Evolutionary conservation across 176 grass and related monocot species (phyloP).

Genomic region (Dendrocalamus sinicus): DNA sequence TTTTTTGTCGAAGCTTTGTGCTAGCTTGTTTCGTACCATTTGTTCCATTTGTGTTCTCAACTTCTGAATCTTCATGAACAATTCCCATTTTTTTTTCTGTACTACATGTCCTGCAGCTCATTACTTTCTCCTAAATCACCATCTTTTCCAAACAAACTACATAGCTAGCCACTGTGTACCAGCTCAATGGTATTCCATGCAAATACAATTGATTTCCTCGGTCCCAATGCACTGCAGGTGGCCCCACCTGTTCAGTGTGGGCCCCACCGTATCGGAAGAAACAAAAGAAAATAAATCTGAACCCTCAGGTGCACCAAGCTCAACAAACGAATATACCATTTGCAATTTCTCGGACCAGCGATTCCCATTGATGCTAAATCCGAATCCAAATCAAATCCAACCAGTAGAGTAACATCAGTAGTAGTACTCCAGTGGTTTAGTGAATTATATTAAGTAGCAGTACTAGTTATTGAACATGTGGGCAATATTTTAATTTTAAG

Average conservation of each 20-base stretch:
- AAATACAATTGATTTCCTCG: background rate
- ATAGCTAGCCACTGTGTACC: background rate
- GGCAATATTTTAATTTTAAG: no score
- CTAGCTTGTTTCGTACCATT: background rate
- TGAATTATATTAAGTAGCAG: no score
- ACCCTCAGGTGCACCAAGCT: background rate
- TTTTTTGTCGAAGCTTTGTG: background rate
- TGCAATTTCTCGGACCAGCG: background rate
- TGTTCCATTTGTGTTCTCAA: background rate
- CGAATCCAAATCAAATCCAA: background rate
- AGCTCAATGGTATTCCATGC: background rate
- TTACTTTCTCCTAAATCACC: background rate
- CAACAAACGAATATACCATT: background rate
- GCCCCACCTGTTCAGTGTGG: background rate
- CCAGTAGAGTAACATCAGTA: background rate
- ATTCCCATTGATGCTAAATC: background rate
- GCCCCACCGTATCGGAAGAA: slow-evolving; percentile 17
- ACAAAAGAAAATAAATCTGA: slow-evolving; percentile 29
- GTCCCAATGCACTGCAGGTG: background rate
- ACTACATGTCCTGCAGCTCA: background rate
- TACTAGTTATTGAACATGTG: no score
- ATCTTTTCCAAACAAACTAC: background rate
- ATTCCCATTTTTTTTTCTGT: background rate
- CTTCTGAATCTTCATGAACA: background rate
- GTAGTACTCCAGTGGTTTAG: no score